Percentiles rank a stretch among this genome's conserved stretches.
Conservation (phyloP, 257 asterid species). For the Salvia hispanica region DNA sequence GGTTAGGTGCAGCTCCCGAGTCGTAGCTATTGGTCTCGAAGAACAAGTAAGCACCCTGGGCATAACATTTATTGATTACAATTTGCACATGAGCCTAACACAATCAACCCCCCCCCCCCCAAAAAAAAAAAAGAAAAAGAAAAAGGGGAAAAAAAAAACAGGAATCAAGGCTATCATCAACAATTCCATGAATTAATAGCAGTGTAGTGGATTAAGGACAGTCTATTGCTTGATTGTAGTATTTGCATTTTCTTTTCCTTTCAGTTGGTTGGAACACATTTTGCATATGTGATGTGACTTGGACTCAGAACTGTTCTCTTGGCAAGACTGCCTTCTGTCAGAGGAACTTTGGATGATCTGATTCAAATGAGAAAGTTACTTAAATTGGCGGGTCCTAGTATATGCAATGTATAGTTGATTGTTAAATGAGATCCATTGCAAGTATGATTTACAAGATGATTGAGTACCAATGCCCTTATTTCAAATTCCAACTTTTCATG, state of each 20-base stretch:
- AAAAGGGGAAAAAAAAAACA: not conserved
- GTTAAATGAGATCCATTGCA: slow-evolving; percentile 27
- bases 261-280: not conserved
- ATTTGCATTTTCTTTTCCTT: slow-evolving; percentile 6
- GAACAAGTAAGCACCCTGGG: slow-evolving; percentile 56
- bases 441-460: slow-evolving; percentile 5
- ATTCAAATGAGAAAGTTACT: slow-evolving; percentile 11
- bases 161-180: slow-evolving; percentile 7
- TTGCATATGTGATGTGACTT: slow-evolving; percentile 6
- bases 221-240: slow-evolving; percentile 11
- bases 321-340: slow-evolving; percentile 3
- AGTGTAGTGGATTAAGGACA: slow-evolving; percentile 1
- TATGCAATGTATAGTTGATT: slow-evolving; percentile 16
- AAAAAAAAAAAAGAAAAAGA: not conserved
- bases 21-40: slow-evolving; percentile 76
- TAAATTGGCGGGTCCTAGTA: slow-evolving; percentile 15
- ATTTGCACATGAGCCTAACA: not conserved
- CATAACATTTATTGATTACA: not conserved
- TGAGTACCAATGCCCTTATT: slow-evolving; percentile 11
- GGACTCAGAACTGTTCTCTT: slow-evolving; percentile 22
- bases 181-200: slow-evolving; percentile 1
- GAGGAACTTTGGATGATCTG: slow-evolving; percentile 15
- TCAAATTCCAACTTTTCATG: not conserved
- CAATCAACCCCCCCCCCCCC: not conserved
- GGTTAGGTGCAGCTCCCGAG: slow-evolving; percentile 70